Conservation (phyloP, 768 basidiomycete species). For the Pleurotus tuoliensis region DNA sequence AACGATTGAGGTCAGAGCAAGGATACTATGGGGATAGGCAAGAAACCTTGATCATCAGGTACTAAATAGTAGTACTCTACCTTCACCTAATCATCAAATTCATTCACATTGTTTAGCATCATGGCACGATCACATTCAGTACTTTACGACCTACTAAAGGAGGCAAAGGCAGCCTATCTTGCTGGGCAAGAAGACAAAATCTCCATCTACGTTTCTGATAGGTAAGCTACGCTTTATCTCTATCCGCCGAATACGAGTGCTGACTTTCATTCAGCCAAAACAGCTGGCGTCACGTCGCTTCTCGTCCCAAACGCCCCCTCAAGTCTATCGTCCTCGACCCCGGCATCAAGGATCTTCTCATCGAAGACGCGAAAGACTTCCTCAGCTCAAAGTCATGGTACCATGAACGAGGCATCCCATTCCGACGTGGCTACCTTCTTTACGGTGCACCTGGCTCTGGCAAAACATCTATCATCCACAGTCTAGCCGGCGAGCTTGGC, state of each 20-base stretch:
- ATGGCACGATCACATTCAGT: constrained; percentile 40
- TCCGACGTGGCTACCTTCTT: constrained; percentile 76
- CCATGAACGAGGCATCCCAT: constrained; percentile 71
- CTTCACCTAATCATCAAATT: background rate
- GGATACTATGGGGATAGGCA: constrained; percentile 30
- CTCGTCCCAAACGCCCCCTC: constrained; percentile 61
- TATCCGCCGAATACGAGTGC: background rate
- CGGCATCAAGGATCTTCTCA: constrained; percentile 58
- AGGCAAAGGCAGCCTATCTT: constrained; percentile 49
- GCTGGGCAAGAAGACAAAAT: constrained; percentile 50
- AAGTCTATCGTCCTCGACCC: constrained; percentile 69
- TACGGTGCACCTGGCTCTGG: constrained; percentile 76
- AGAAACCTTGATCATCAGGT: constrained; percentile 42
- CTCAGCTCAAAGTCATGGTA: constrained; percentile 71
- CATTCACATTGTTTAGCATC: constrained; percentile 37
- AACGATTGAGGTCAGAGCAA: constrained; percentile 30
- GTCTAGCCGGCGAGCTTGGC: constrained; percentile 72
- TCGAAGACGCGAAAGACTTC: constrained; percentile 72
- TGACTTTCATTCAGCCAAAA: constrained; percentile 17
- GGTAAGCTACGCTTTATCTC: constrained; percentile 18
- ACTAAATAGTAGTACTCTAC: constrained; percentile 10
- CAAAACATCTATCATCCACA: constrained; percentile 76
- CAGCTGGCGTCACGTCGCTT: constrained; percentile 52
- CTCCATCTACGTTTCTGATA: constrained; percentile 47
- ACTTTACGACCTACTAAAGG: constrained; percentile 49